Conservation (phyloP, 2,329 filamentous ascomycete species). For the Colletotrichum truncatum region DNA sequence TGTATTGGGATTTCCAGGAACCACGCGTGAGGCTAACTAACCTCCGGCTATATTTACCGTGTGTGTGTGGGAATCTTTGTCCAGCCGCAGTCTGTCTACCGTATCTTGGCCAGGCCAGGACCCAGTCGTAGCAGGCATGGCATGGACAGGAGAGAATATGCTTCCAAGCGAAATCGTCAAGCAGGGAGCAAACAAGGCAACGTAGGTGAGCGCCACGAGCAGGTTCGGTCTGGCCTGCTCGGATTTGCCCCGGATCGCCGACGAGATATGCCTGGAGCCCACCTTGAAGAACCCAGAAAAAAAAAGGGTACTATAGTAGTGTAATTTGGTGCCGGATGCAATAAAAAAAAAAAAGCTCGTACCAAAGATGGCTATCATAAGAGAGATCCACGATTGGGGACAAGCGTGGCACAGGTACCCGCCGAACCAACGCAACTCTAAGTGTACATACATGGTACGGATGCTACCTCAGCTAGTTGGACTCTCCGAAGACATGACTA, state of each 20-base stretch:
- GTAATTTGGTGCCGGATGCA: conserved; percentile 5
- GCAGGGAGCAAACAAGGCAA: neutral
- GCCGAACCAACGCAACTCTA: conserved; percentile 26
- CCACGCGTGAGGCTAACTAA: conserved; percentile 3
- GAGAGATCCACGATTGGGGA: neutral
- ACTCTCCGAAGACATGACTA: neutral
- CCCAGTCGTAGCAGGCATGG: neutral
- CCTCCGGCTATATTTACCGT: neutral
- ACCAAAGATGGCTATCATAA: conserved; percentile 1
- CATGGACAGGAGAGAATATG: no score
- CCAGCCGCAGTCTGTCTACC: no score
- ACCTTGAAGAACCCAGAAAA: no score
- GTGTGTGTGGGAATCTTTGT: neutral
- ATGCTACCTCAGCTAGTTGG: neutral
- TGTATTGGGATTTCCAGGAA: neutral
- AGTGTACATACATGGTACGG: conserved; percentile 11
- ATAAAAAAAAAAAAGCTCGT: conserved; percentile 3
- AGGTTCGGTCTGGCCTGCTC: conserved; percentile 9
- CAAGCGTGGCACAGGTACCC: conserved; percentile 1
- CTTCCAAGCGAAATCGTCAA: neutral
- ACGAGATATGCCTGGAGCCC: conserved; percentile 1
- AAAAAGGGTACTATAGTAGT: neutral
- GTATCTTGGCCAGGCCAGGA: neutral
- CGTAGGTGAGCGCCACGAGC: neutral
- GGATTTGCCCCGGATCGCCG: conserved; percentile 27